A percentile compares a stretch with the other conserved stretches of the same genome.
Conservation (phyloP, 805 yeast genomes). For the Metschnikowia peoriensis region DNA sequence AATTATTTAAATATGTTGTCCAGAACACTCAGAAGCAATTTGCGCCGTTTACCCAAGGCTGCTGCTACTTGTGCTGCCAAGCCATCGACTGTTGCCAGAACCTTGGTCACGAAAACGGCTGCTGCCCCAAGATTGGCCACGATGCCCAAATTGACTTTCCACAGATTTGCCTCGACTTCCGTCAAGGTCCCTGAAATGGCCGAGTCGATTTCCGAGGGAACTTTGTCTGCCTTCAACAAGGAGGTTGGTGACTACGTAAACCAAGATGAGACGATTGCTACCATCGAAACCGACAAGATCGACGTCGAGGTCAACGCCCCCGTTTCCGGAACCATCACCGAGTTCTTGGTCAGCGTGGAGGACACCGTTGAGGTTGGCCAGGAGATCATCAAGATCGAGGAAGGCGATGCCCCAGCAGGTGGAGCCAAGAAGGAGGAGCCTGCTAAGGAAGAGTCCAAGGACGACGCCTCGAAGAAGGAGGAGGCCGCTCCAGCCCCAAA, state of each 20-base stretch:
- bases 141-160: conserved; percentile 24
- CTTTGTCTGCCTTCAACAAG: conserved; percentile 65
- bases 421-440: conserved; percentile 25
- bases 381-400: conserved; percentile 82
- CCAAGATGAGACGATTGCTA: conserved; percentile 88
- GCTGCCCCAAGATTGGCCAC: conserved; percentile 7
- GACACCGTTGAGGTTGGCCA: conserved; percentile 97
- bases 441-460: conserved; percentile 22
- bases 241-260: conserved; percentile 85
- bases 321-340: conserved; percentile 82
- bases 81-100: conserved; percentile 21
- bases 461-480: conserved; percentile 16
- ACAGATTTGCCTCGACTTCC: conserved; percentile 39
- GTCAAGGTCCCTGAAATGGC: conserved; percentile 99
- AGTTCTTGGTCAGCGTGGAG: conserved; percentile 77
- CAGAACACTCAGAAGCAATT: conserved; percentile 29
- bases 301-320: conserved; percentile 98
- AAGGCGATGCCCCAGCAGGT: conserved; percentile 40
- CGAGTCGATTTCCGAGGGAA: conserved; percentile 96
- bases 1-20: conserved; percentile 29
- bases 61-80: conserved; percentile 12
- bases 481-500: neutral
- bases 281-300: conserved; percentile 97
- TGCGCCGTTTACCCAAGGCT: conserved; percentile 27
- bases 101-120: conserved; percentile 13